Percentiles rank a stretch among this genome's conserved stretches.
These are phyloP conservation scores for Hanseniaspora occidentalis DNA, from an alignment of 805 yeast species.

Conservation along the genomic window DNA sequence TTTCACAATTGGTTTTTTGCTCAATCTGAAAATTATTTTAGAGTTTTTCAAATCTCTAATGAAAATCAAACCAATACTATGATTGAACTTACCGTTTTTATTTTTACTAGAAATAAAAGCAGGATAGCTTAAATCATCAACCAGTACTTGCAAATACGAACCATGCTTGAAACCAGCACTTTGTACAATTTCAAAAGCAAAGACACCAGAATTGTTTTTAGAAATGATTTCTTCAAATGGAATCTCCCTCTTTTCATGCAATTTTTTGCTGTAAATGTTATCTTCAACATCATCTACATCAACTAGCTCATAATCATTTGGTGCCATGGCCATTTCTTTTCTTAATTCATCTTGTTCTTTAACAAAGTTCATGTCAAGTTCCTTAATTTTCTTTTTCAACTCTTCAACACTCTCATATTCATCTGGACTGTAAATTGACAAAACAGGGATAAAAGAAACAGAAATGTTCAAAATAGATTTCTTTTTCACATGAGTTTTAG, in stretches of 20 bases:
- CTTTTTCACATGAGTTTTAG: constrained; percentile 1
- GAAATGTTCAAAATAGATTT: constrained; percentile 42
- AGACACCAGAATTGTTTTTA: constrained; percentile 45
- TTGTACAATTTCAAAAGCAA: constrained; percentile 38
- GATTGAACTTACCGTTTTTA: constrained; percentile 32
- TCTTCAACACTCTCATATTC: constrained; percentile 38
- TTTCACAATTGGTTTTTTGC: constrained; percentile 37
- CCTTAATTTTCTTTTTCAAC: constrained; percentile 28
- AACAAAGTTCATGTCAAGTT: constrained; percentile 26
- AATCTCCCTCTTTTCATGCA: constrained; percentile 30
- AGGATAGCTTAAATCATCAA: constrained; percentile 56
- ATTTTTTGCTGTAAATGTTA: constrained; percentile 20
- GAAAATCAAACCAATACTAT: constrained; percentile 46
- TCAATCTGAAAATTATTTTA: constrained; percentile 39
- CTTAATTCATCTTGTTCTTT: constrained; percentile 38
- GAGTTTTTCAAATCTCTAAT: constrained; percentile 63
- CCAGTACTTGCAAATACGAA: constrained; percentile 40
- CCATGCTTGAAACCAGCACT: constrained; percentile 40
- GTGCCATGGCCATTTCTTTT: constrained; percentile 40
- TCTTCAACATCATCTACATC: constrained; percentile 32
- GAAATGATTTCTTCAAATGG: constrained; percentile 40
- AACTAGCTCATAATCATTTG: constrained; percentile 55
- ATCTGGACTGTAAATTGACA: constrained; percentile 47
- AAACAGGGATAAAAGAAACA: constrained; percentile 51
- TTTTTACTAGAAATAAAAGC: constrained; percentile 39